Percentiles rank a stretch among this genome's conserved stretches.
These are phyloP conservation scores for Lentinula sp. DNA, from an alignment of 768 basidiomycete species.

Conservation along the genomic window DNA sequence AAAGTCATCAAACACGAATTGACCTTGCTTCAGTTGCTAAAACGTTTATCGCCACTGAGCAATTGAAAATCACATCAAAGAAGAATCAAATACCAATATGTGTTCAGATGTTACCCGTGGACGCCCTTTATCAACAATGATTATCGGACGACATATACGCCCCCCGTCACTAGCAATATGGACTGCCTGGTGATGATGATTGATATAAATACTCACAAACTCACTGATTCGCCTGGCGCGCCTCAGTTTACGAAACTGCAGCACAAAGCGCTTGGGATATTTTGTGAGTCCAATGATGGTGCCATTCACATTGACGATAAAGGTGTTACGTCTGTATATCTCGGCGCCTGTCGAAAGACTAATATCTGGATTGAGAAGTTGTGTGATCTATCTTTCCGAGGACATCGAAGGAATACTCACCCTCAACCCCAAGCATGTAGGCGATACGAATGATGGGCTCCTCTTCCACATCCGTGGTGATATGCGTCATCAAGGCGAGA, in stretches of 20 bases:
- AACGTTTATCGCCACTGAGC: neutral
- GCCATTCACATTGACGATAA: constrained; percentile 96
- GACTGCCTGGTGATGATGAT: constrained; percentile 90
- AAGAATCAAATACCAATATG: constrained; percentile 50
- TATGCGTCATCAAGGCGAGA: constrained; percentile 98
- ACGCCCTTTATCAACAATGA: constrained; percentile 83
- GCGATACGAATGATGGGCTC: constrained; percentile 85
- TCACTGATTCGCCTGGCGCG: constrained; percentile 90
- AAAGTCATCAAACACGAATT: constrained; percentile 89
- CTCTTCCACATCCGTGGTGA: constrained; percentile 98
- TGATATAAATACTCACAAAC: constrained; percentile 95
- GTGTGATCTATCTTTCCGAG: constrained; percentile 5
- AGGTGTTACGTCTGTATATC: constrained; percentile 90
- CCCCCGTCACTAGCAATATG: constrained; percentile 98
- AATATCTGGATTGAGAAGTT: constrained; percentile 58
- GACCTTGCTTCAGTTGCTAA: constrained; percentile 75
- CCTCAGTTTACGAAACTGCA: constrained; percentile 87
- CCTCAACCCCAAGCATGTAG: constrained; percentile 97
- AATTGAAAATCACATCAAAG: neutral
- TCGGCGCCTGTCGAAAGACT: constrained; percentile 88
- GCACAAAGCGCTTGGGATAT: constrained; percentile 77
- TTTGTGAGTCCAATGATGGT: constrained; percentile 91
- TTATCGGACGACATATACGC: constrained; percentile 94
- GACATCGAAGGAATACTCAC: constrained; percentile 31
- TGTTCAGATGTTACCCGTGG: constrained; percentile 79